Evolutionary conservation across 257 asterid genomes (phyloP), one percentile per base, ranked within the genome.

Genomic region (Dorcoceras hygrometricum): DNA sequence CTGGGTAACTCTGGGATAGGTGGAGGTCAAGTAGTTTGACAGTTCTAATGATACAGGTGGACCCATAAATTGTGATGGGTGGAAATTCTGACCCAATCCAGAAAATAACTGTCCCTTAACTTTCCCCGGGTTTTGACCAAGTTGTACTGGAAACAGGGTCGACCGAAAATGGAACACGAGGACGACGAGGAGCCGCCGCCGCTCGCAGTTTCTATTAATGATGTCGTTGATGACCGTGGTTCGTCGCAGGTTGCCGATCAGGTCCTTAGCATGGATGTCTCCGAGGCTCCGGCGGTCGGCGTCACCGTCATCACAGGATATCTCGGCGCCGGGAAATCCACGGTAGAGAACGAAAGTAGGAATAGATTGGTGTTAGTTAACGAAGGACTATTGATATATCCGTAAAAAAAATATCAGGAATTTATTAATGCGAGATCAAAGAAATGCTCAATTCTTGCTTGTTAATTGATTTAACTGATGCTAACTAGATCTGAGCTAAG

Each of bases 301-400:
- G 87, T 93, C 73, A 90, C 99, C 67, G 89, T 93, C 72, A 93
- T 93, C 86, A 93, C 97, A 9, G 99, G 97, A 43, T 93, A 93
- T 75, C 94, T 93, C 59, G 96, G 99, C 62, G 89, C 99, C 68
- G 99, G 99, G 19, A 93, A 93, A 81, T 93, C 99, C n/a, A 90
- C 99, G 0, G 97, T 93, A 86, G 75, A 79, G 14, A 32, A 48
- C 3, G 18, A 20, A 53, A 14, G 18, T 3, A n/a, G 1, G 4
- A 61, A 7, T 3, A 19, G 5, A 23, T 7, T 20, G 26, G 26
- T 58, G 23, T 16, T 31, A 22, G 7, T 56, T 68, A 46, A 46
- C 19, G 54, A 19, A 43, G 10, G n/a, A 19, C 50, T 8, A 43
- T 56, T 79, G 31, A 14, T 27, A n/a, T 64, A 50, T 57, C 28